Conservation (phyloP, 2,329 filamentous ascomycete species). For the Neurospora sp. region DNA sequence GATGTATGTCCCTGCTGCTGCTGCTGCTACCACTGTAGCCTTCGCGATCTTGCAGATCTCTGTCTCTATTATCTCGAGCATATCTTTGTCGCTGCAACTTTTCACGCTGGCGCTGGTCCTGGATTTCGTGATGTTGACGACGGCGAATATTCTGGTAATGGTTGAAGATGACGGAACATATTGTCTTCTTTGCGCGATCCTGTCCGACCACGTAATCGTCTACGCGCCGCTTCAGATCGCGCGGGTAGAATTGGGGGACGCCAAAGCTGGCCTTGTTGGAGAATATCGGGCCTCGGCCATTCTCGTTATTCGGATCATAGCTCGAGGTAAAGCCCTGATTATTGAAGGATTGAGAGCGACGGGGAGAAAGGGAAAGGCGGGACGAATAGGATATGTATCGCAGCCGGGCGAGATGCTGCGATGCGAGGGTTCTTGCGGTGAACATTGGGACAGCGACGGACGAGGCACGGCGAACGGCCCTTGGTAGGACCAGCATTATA, state of each 20-base stretch:
- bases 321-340: constrained; percentile 45
- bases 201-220: constrained; percentile 97
- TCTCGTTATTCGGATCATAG: constrained; percentile 45
- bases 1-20: constrained; percentile 48
- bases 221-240: constrained; percentile 74
- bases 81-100: constrained; percentile 62
- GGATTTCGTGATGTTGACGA: constrained; percentile 66
- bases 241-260: constrained; percentile 53
- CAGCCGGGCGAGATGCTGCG: constrained; percentile 7
- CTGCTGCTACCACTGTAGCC: constrained; percentile 26
- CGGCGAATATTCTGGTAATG: constrained; percentile 85
- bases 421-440: constrained; percentile 7
- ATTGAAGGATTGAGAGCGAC: constrained; percentile 40
- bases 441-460: not conserved
- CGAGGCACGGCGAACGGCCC: constrained; percentile 1
- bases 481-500: constrained; percentile 14
- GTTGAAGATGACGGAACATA: constrained; percentile 90
- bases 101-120: constrained; percentile 45
- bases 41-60: constrained; percentile 29
- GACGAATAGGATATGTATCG: constrained; percentile 14
- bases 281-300: constrained; percentile 51
- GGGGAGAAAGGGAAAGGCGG: constrained; percentile 20
- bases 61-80: constrained; percentile 43
- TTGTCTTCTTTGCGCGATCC: constrained; percentile 85
- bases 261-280: constrained; percentile 42